These are phyloP conservation scores for Aureobasidium pullulans DNA, from an alignment of 2,329 filamentous ascomycete genomes.

Conservation along the genomic window DNA sequence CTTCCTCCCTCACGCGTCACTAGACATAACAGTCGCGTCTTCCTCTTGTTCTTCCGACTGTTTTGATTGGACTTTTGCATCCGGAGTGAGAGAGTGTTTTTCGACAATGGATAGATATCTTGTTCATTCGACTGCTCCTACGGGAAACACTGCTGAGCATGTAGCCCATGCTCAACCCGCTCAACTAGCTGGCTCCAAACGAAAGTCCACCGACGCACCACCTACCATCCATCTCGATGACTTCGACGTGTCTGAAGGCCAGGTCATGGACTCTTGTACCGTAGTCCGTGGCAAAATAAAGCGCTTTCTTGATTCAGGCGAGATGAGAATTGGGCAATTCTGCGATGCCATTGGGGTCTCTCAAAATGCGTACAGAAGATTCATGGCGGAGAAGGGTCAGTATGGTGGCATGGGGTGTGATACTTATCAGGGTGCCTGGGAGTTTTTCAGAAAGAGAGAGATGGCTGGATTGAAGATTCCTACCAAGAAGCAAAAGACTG, in stretches of 20 bases:
- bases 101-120: background rate
- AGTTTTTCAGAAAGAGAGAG: constrained; percentile 46
- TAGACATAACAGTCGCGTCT: background rate
- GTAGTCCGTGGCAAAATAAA: constrained; percentile 31
- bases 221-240: constrained; percentile 5
- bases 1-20: background rate
- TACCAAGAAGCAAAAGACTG: constrained; percentile 29
- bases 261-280: constrained; percentile 4
- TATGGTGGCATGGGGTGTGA: constrained; percentile 25
- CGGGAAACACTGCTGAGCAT: background rate
- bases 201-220: background rate
- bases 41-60: background rate
- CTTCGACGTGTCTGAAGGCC: background rate
- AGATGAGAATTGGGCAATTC: constrained; percentile 40
- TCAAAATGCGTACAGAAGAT: constrained; percentile 31
- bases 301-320: constrained; percentile 34
- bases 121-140: background rate
- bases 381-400: constrained; percentile 42
- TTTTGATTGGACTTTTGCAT: background rate
- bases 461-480: constrained; percentile 37
- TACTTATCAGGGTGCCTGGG: constrained; percentile 24
- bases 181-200: constrained; percentile 10
- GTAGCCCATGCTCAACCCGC: background rate
- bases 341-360: constrained; percentile 32
- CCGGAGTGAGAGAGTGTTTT: too few relatives aligned